These are phyloP conservation scores for Venturia effusa DNA, from an alignment of 2,329 filamentous ascomycete species.

Conservation along the genomic window DNA sequence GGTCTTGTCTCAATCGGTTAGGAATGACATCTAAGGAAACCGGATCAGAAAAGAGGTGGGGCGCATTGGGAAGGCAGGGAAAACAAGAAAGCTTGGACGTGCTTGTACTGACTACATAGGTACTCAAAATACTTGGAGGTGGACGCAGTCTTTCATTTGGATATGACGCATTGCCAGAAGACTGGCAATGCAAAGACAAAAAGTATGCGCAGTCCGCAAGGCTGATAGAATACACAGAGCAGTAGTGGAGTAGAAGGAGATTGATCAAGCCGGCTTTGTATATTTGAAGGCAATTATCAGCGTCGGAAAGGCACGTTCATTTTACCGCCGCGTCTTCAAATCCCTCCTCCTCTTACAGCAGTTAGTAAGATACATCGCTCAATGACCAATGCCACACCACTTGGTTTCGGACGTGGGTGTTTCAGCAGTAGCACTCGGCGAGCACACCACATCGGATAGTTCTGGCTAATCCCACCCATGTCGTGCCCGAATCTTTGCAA, in stretches of 20 bases:
- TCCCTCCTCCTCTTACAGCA: neutral
- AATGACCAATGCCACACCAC: neutral
- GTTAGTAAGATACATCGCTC: neutral
- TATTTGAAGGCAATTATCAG: neutral
- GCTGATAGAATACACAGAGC: too few relatives aligned
- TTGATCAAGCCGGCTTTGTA: too few relatives aligned
- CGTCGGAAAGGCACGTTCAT: neutral
- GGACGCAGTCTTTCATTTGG: neutral
- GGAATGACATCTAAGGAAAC: too few relatives aligned
- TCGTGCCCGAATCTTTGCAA: neutral
- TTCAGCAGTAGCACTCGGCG: too few relatives aligned
- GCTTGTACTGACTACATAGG: neutral
- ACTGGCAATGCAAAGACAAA: neutral
- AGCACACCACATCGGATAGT: too few relatives aligned
- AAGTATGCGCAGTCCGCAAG: neutral
- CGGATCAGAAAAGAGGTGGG: too few relatives aligned
- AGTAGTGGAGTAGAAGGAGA: too few relatives aligned
- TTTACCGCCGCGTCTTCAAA: neutral
- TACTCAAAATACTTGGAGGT: neutral
- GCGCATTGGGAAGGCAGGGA: too few relatives aligned
- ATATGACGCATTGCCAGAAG: neutral
- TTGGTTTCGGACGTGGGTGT: neutral
- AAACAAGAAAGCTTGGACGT: neutral
- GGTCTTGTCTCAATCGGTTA: too few relatives aligned
- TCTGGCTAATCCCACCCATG: neutral